Base-by-base conservation (phyloP, 768 basidiomycete genomes). In the Tricholoma terreum region DNA sequence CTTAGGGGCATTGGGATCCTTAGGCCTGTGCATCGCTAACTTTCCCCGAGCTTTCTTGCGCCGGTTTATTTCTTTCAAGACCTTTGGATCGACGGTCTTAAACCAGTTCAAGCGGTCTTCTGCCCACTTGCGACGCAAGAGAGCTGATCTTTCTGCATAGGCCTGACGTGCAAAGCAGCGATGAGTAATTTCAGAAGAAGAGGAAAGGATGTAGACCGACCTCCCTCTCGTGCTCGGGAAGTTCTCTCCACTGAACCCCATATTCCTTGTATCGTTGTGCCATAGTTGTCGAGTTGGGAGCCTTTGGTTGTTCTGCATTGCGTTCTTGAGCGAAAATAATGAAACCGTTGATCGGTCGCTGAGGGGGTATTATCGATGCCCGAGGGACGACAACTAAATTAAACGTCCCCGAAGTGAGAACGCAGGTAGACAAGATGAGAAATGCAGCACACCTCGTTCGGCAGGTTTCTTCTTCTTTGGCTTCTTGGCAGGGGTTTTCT, bases 151-250 rank as follows among this genome's bases (percentile, higher is more conserved):
- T 30, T 73, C 68, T 42, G 60, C 52, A 33, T 63, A 75, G 27
- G 64, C 53, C 54, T 61, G 27, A n/a, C 33, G 21, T 19, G 17
- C 49, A 50, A 48, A 27, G 22, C 24, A 22, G 8, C 2, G 14
- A n/a, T 42, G 24, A 34, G 35, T 27, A n/a, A 43, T 17, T 40
- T 2, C 12, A 19, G 17, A 7, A 15, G 7, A 17, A 7, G 19
- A 45, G 17, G 43, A 45, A 22, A 43, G 21, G 8, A 14, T 52
- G 3, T 11, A 56, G 21, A 54, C 67, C 21, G 33, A 76, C 77
- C 61, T 76, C 63, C 52, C 71, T 78, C 56, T 79, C 72, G 3
- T 54, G 61, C 10, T 61, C 63, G 4, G 75, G 58, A n/a, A 77
- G 58, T 4, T 48, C 57, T 0, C 48, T 65, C 78, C 77, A 79